phyloP scores from a whole-genome alignment of 78 protist species.

The Speleostelium caveatum region DNA sequence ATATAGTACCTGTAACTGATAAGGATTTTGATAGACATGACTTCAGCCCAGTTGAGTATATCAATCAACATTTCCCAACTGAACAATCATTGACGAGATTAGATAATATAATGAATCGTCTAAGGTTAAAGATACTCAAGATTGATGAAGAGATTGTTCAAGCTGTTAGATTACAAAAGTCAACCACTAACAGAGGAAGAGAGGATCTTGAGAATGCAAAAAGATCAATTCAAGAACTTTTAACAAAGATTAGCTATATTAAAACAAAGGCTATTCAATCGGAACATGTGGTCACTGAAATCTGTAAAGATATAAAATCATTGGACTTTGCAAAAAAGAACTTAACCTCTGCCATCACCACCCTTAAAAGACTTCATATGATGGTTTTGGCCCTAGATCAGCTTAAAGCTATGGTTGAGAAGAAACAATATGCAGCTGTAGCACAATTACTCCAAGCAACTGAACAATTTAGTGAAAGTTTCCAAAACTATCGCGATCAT shows the following conservation, averaged over 20 bases:
- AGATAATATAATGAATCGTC: slow-evolving; percentile 45
- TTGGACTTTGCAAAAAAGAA: slow-evolving; percentile 93
- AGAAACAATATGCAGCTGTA: slow-evolving; percentile 47
- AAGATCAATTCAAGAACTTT: slow-evolving; percentile 77
- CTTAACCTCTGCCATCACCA: slow-evolving; percentile 86
- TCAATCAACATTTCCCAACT: slow-evolving; percentile 81
- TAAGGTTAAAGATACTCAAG: slow-evolving; percentile 39
- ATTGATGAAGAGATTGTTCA: slow-evolving; percentile 77
- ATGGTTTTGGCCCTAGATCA: slow-evolving; percentile 55
- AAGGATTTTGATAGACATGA: slow-evolving; percentile 80
- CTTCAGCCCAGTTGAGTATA: slow-evolving; percentile 84
- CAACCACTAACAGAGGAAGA: slow-evolving; percentile 61
- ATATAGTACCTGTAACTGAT: slow-evolving; percentile 78
- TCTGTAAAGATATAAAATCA: slow-evolving; percentile 90
- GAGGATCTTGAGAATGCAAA: slow-evolving; percentile 85
- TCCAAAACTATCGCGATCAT: slow-evolving; percentile 56
- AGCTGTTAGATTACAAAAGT: slow-evolving; percentile 83
- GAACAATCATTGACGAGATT: slow-evolving; percentile 43
- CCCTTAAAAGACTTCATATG: slow-evolving; percentile 88
- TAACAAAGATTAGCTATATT: slow-evolving; percentile 85
- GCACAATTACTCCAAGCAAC: slow-evolving; percentile 68
- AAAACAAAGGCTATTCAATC: slow-evolving; percentile 83
- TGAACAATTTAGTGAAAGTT: slow-evolving; percentile 46
- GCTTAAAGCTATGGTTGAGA: slow-evolving; percentile 54
- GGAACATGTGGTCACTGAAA: slow-evolving; percentile 90